phyloP scores from a whole-genome alignment of 306 rosid genomes.

The Castanospermum australe region DNA sequence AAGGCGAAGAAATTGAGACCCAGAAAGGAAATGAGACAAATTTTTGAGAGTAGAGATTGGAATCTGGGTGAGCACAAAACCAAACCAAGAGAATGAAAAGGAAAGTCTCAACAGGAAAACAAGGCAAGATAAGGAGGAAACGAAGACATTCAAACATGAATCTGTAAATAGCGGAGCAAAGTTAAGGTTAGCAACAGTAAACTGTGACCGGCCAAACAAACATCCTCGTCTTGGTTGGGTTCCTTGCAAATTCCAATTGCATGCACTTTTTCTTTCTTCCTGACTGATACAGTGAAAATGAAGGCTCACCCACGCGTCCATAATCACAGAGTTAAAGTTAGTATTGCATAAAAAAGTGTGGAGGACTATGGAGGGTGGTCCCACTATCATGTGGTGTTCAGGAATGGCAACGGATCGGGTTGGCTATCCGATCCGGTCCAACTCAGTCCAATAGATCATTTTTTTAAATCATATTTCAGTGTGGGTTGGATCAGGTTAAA shows the following conservation, averaged over 20 bases:
- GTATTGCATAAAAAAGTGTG: too few species aligned
- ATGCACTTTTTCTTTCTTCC: too few species aligned
- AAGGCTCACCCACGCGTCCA: too few species aligned
- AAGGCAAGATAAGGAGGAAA: background rate
- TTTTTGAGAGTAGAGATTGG: background rate
- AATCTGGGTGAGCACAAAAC: constrained; percentile 9
- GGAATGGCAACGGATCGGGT: too few species aligned
- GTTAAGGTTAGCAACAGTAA: constrained; percentile 27
- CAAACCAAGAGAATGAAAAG: background rate
- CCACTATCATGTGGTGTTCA: too few species aligned
- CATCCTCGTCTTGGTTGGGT: constrained; percentile 23
- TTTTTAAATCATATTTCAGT: too few species aligned
- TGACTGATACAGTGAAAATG: too few species aligned
- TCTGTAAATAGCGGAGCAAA: background rate
- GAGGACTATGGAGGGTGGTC: too few species aligned
- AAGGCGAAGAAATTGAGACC: background rate
- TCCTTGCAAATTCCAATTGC: constrained; percentile 21
- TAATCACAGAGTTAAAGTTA: too few species aligned
- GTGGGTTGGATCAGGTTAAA: too few species aligned
- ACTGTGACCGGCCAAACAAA: constrained; percentile 27
- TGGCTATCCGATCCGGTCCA: too few species aligned
- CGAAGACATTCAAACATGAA: background rate
- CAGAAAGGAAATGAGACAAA: background rate
- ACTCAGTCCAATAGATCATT: too few species aligned
- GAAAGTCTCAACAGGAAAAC: background rate